Base-by-base conservation (phyloP, 768 basidiomycete genomes). In the Gymnopilus junonius region DNA sequence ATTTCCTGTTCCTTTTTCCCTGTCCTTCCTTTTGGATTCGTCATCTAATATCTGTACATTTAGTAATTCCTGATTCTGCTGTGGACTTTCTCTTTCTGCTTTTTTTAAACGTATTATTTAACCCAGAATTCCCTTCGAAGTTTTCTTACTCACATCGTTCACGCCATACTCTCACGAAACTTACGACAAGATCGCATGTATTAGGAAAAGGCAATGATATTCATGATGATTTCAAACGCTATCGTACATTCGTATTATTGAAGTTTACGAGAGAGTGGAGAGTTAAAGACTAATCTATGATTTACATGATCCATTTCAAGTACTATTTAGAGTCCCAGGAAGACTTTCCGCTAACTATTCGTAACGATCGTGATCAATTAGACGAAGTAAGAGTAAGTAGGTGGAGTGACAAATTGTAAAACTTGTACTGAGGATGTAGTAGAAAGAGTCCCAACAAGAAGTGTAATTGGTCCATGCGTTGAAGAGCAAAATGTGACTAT, bases 171-270 rank as follows among this genome's bases (percentile, higher is more conserved):
- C 48, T 51, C 17, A 51, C 48, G 48, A 51, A 51, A 51, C 23
- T 51, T 51, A 51, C 48, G 48, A 51, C 48, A 51, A 29, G 48
- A 51, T 17, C 29, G n/a, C 48, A 51, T 51, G 48, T 51, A 51
- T 29, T 51, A 51, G 48, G 48, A 7, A 31, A 51, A 29, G 29
- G 48, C 48, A 51, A 51, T 51, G 48, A 32, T 51, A 51, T 51
- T 31, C 31, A 32, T n/a, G 40, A 42, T 8, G 48, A 51, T 51
- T 51, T 15, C 8, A 51, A 14, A 29, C 48, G 48, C 31, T 23
- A 29, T 46, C 15, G 27, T 29, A 7, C 31, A 32, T 32, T 3
- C 27, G 14, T 12, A 50, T 27, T 15, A 14, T 50, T 12, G 17
- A 51, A 27, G 27, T 10, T 8, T 17, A 8, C 15, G 4, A 32